Evolutionary conservation across 148 eudicot species (phyloP).

Genomic region (Chenopodium album): DNA sequence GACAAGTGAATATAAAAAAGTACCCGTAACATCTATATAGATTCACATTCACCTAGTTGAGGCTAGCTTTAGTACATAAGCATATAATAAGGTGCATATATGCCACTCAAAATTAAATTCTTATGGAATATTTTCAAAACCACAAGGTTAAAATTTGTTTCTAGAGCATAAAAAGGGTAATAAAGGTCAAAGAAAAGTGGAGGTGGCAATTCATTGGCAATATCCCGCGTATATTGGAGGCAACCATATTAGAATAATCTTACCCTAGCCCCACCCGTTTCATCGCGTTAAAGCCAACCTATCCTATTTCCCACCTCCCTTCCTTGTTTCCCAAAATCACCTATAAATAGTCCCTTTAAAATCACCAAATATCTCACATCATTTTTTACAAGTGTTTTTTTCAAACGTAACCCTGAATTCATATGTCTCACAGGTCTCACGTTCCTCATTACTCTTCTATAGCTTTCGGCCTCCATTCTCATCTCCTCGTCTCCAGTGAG

Average conservation of each 20-base stretch:
- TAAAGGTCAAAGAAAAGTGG: neutral
- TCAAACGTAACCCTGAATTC: slow-evolving; percentile 7
- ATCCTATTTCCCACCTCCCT: slow-evolving; percentile 6
- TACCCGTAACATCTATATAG: too few relatives aligned
- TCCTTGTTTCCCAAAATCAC: neutral
- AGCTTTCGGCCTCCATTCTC: slow-evolving; percentile 65
- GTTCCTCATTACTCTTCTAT: slow-evolving; percentile 67
- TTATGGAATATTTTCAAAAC: too few relatives aligned
- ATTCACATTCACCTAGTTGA: too few relatives aligned
- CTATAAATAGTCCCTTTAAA: neutral
- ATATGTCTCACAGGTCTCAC: slow-evolving; percentile 73
- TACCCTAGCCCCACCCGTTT: too few relatives aligned
- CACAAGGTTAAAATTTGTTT: too few relatives aligned
- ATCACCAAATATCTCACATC: too few relatives aligned
- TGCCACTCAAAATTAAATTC: too few relatives aligned
- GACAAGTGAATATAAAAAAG: too few relatives aligned
- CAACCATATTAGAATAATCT: neutral
- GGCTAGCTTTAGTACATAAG: too few relatives aligned
- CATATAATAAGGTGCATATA: too few relatives aligned
- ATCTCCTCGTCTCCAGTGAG: slow-evolving; percentile 73
- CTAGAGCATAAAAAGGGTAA: neutral
- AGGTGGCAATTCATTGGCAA: neutral
- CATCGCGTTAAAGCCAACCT: neutral
- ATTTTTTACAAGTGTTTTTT: too few relatives aligned
- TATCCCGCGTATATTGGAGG: neutral